phyloP scores from a whole-genome alignment of 495 filamentous ascomycete species.

The Neurospora tetraspora region DNA sequence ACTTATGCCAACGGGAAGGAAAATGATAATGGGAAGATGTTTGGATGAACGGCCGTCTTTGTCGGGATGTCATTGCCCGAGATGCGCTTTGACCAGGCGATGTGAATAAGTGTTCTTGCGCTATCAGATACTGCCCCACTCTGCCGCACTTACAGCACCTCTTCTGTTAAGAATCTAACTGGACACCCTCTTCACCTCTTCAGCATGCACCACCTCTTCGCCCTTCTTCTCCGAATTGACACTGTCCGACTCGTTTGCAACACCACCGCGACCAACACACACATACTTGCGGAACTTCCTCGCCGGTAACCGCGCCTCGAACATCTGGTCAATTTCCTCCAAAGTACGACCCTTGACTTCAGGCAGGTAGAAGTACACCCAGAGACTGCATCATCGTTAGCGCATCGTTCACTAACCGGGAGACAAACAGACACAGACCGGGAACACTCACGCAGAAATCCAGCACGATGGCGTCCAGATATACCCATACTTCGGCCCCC shows the following conservation, averaged over 20 bases:
- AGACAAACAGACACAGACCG: slow-evolving; percentile 35
- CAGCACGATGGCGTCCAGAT: slow-evolving; percentile 37
- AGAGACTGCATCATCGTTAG: slow-evolving; percentile 40
- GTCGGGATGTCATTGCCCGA: too few species aligned
- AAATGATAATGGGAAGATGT: not conserved
- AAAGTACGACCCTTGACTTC: not conserved
- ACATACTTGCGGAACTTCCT: slow-evolving; percentile 38
- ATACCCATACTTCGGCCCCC: slow-evolving; percentile 47
- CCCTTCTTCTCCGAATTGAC: not conserved
- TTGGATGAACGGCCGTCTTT: not conserved
- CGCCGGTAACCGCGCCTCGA: slow-evolving; percentile 36
- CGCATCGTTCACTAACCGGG: slow-evolving; percentile 41
- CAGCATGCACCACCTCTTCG: not conserved
- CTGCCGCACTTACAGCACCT: not conserved
- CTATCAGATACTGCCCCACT: not conserved
- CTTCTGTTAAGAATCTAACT: not conserved
- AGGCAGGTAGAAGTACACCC: not conserved
- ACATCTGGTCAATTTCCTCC: slow-evolving; percentile 15
- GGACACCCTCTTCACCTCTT: not conserved
- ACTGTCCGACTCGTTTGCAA: not conserved
- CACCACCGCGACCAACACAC: slow-evolving; percentile 17
- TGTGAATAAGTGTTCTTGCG: not conserved
- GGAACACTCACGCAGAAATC: slow-evolving; percentile 33
- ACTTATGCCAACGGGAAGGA: too few species aligned
- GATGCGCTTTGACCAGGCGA: not conserved